Conservation (phyloP, 352 stramenopile genomes). For the Pythium vanterpoolii region DNA sequence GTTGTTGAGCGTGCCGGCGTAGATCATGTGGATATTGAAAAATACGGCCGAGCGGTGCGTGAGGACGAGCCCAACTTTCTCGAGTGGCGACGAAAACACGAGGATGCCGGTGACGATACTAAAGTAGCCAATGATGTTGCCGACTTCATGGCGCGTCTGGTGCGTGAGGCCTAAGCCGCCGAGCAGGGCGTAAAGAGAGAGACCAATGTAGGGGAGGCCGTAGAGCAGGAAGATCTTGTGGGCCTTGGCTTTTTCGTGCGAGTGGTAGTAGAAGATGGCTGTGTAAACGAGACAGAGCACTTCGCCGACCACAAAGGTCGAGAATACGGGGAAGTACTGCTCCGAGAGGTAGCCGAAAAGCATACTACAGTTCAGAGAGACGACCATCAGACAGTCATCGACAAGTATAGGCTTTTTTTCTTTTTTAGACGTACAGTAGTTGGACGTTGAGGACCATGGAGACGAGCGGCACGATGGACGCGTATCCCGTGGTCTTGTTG, state of each 20-base stretch:
- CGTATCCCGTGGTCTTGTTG: conserved; percentile 33
- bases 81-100: conserved; percentile 54
- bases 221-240: conserved; percentile 27
- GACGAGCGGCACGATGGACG: conserved; percentile 24
- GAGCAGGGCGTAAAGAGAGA: conserved; percentile 43
- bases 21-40: conserved; percentile 55
- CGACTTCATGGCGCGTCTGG: conserved; percentile 31
- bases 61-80: conserved; percentile 45
- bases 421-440: conserved; percentile 15
- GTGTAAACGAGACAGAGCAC: conserved; percentile 39
- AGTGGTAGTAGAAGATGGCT: conserved; percentile 45
- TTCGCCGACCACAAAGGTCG: conserved; percentile 43
- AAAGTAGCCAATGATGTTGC: conserved; percentile 36
- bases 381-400: neutral
- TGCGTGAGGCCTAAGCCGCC: conserved; percentile 28
- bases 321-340: conserved; percentile 46
- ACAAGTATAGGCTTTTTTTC: neutral
- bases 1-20: conserved; percentile 25
- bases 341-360: conserved; percentile 42
- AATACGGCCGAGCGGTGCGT: conserved; percentile 45
- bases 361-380: conserved; percentile 11
- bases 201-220: conserved; percentile 21
- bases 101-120: conserved; percentile 41
- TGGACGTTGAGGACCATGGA: conserved; percentile 42
- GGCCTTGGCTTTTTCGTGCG: conserved; percentile 37